Evolutionary conservation across 768 basidiomycete species (phyloP), one percentile per base, ranked within the genome.

Genomic region (Tricholoma hemisulphureum): DNA sequence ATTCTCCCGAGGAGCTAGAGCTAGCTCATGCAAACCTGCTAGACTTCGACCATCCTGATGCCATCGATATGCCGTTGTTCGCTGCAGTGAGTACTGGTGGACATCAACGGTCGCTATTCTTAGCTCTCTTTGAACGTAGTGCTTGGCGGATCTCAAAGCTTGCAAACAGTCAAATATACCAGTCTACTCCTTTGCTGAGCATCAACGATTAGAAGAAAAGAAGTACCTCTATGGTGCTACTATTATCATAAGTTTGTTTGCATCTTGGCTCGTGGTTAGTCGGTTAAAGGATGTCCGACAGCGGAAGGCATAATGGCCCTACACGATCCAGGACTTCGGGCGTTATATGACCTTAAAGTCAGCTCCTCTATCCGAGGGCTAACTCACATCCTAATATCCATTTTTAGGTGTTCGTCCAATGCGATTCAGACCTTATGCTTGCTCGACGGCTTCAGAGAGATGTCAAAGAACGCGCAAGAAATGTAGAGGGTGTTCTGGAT

Each of bases 371-470:
- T 13, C 8, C n/a, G 26, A 31, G 31, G 41, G 4, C 2, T 11
- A 7, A 32, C 45, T 51, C 48, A 26, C 46, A 43, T 41, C 4
- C 56, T 28, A 9, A 39, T 41, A 0, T 43, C 28, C 16, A 51
- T 31, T 3, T 32, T 48, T 55, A 92, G 89, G 79, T 95, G 4
- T 95, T 93, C 61, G 93, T 95, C 6, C 92, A 96, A 77, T 91
- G 89, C 58, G 95, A 98, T 69, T 89, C 95, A 7, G 97, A 99
- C 70, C 76, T 98, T 20, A 99, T 99, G 97, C 87, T 99, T 49
- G 93, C 96, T 1, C 85, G 97, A 57, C 85, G 97, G 35, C 89
- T 99, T 54, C 80, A 84, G 61, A 81, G 97, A 55, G 97, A 98
- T 66, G 83, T 92, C 16, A 83, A 85, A 64, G 95, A 99, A 70